Evolutionary conservation across 768 basidiomycete species (phyloP), one percentile per base, ranked within the genome.

Genomic region (Lyophyllum decastes): DNA sequence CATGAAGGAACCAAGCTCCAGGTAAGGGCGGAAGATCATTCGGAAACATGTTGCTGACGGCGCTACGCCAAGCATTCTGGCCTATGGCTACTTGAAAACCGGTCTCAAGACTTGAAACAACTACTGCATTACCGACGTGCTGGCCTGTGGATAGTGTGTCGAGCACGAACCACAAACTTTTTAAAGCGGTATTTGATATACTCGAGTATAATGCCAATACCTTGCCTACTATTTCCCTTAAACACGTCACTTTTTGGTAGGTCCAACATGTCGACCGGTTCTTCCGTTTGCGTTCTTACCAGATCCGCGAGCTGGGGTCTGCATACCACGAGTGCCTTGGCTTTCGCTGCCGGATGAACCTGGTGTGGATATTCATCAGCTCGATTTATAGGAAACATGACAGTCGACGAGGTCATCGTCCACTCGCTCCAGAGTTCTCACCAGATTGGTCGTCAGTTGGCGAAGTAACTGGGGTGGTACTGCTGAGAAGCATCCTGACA

Each of bases 401-500:
- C 3, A 45, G 43, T 30, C 27, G 41, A 30, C 11, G 26, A 34
- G 26, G 19, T 12, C 44, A 54, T 55, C 33, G 33, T 6, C 35
- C 47, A 56, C 19, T 12, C 19, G 12, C 30, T 21, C 22, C 41
- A 19, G 24, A 51, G 52, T 6, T 14, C 58, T 57, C 48, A 61
- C 60, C 49, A 10, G 46, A 30, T 49, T 54, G 48, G n/a, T 27
- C 30, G 19, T 54, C 48, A 27, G 43, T 47, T 11, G 58, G 59
- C 17, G 54, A 52, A 26, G 43, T 21, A 14, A 26, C 17, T 7
- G 56, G 48, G 30, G 40, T 19, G 9, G 12, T n/a, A 8, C 9
- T 10, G 22, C 49, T 45, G 22, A 65, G 45, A n/a, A 65, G 55
- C 26, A 4, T 70, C 19, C 67, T 65, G 46, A 82, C 72, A 26